Base-by-base conservation (phyloP, 495 filamentous ascomycete genomes). In the Aspergillus wentii region DNA sequence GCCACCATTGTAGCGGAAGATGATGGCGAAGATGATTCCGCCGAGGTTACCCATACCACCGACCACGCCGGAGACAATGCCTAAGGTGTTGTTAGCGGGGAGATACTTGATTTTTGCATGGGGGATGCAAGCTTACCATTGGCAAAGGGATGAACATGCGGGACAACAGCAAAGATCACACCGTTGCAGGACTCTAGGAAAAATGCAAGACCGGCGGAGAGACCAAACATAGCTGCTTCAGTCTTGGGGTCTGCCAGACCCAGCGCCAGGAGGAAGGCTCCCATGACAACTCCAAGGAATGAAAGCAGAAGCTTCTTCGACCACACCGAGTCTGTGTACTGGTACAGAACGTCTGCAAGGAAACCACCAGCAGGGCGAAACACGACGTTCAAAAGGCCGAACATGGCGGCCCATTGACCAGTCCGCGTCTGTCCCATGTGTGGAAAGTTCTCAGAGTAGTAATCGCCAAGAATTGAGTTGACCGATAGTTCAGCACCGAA, bases 151-250 rank as follows among this genome's bases (percentile, higher is more conserved):
- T 86, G 80, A 3, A 94, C 81, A 50, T 94, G 89, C 31, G 89
- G 89, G 2, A 94, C 78, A 18, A 94, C 69, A 0, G 86, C 75
- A 54, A 92, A 95, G 57, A 86, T 91, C 7, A 82, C 85, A 1
- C 89, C 89, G 50, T 95, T 95, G 44, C 78, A 77, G 3, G 81
- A 85, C 51, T 91, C 88, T 30, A 88, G 65, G 72, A 94, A 94
- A 52, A 94, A 72, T 0, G 86, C 83, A 63, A 90, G 52, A 6
- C 77, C 75, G 1, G 80, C 79, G 1, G 91, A 62, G 11, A 95
- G 74, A 2, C 86, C 88, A 37, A 94, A 77, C 80, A 92, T 88
- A 4, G 71, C 78, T 0, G 68, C 47, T 31, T 84, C 49, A 11
- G 60, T 42, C 16, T 78, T 71, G 3, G 81, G 69, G 48, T 92